These are phyloP conservation scores for Lantana camara DNA, from an alignment of 257 asterid species.

Conservation along the genomic window DNA sequence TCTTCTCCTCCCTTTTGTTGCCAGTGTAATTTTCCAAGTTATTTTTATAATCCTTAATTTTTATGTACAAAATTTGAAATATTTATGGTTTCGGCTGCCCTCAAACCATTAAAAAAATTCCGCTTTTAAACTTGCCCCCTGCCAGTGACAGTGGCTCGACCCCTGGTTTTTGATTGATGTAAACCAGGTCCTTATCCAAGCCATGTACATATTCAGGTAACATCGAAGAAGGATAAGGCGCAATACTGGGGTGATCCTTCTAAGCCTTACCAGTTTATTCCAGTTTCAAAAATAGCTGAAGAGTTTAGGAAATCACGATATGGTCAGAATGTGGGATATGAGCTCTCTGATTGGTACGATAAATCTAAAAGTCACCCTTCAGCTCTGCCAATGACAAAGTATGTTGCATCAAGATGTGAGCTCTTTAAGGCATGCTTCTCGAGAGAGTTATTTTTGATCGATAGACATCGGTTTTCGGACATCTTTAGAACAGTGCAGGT, in stretches of 20 bases:
- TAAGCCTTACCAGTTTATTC: constrained; percentile 64
- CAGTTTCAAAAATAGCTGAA: constrained; percentile 75
- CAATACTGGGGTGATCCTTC: constrained; percentile 87
- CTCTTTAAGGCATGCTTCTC: constrained; percentile 77
- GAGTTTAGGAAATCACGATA: constrained; percentile 60
- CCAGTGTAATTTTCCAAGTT: no score
- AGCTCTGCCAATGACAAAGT: constrained; percentile 67
- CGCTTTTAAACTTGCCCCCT: no score
- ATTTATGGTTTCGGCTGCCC: no score
- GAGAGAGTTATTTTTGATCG: constrained; percentile 76
- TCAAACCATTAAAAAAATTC: no score
- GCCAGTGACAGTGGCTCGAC: no score
- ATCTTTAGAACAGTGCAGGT: constrained; percentile 85
- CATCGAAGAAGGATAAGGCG: constrained; percentile 81
- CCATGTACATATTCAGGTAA: constrained; percentile 47
- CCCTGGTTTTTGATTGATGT: constrained; percentile 9
- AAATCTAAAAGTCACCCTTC: constrained; percentile 62
- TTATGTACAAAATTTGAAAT: no score
- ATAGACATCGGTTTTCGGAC: constrained; percentile 71
- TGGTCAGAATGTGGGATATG: constrained; percentile 48
- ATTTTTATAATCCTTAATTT: no score
- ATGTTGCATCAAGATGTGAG: constrained; percentile 63
- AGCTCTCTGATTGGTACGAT: constrained; percentile 57
- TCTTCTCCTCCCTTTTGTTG: neutral
- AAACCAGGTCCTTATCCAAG: constrained; percentile 6